Percentiles rank a stretch among this genome's conserved stretches.
Evolutionary conservation across 345 rosid genomes (phyloP).

Genomic region (Populus alba): DNA sequence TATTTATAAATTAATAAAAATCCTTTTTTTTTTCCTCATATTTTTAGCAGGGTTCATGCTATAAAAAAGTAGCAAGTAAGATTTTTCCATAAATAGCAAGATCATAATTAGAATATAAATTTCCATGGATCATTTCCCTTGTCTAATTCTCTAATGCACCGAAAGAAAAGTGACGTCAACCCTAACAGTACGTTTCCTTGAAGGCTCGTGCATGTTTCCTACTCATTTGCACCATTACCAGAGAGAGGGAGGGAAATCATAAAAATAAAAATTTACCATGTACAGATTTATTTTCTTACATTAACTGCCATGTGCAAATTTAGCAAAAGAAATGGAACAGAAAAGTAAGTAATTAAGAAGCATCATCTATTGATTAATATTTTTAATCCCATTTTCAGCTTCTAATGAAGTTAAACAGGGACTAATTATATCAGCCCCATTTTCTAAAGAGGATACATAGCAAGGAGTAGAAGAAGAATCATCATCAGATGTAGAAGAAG

Average conservation of each 20-base stretch:
- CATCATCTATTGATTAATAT: background rate
- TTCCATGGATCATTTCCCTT: background rate
- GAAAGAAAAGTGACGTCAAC: background rate
- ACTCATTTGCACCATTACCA: background rate
- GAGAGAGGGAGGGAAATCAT: background rate
- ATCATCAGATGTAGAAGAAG: constrained; percentile 34
- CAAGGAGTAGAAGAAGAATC: constrained; percentile 44
- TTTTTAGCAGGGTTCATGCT: background rate
- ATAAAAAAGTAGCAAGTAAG: too few relatives aligned
- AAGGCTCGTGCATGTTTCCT: background rate
- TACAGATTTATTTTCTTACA: too few relatives aligned
- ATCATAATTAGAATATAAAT: background rate
- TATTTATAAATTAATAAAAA: background rate
- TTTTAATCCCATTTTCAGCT: constrained; percentile 34
- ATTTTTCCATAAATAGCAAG: background rate
- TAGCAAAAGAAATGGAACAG: background rate
- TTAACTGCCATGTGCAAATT: background rate
- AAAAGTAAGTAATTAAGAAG: background rate
- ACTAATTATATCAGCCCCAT: constrained; percentile 20
- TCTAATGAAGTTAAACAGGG: constrained; percentile 41
- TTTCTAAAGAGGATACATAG: constrained; percentile 36
- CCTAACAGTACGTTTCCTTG: background rate
- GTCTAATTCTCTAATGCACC: background rate
- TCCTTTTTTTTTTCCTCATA: background rate
- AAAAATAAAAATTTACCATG: too few relatives aligned